These are phyloP conservation scores for Fusarium tupiense DNA, from an alignment of 2,329 filamentous ascomycete species.

Conservation along the genomic window DNA sequence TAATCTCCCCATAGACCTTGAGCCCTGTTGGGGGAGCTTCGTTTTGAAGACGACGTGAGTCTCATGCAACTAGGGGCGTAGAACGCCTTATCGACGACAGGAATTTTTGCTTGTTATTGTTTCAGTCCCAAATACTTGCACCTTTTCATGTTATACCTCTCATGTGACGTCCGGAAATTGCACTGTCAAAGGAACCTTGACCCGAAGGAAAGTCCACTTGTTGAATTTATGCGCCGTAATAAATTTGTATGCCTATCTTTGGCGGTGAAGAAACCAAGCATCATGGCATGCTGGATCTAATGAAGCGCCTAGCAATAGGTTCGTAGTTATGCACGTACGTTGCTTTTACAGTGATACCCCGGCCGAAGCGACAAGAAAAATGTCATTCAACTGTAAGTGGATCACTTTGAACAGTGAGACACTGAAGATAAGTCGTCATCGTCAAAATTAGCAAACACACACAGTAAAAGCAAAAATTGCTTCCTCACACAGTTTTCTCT, in stretches of 20 bases:
- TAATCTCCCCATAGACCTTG: not conserved
- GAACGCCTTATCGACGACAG: not conserved
- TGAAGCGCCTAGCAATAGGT: constrained; percentile 3
- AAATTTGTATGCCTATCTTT: constrained; percentile 21
- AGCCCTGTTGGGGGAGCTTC: not conserved
- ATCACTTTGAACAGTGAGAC: constrained; percentile 11
- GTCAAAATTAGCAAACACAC: not conserved
- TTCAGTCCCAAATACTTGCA: not conserved
- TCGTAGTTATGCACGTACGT: constrained; percentile 29
- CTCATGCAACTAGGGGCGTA: not conserved
- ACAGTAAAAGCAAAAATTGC: not conserved
- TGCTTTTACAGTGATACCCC: constrained; percentile 26
- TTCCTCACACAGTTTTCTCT: constrained; percentile 22
- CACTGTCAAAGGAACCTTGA: not conserved
- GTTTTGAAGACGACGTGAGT: not conserved
- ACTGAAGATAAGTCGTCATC: constrained; percentile 10
- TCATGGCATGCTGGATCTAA: constrained; percentile 6
- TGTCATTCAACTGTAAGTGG: not conserved
- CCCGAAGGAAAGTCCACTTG: not conserved
- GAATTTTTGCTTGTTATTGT: not conserved
- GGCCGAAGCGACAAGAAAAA: not conserved
- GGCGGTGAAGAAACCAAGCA: constrained; percentile 36
- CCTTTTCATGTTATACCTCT: not conserved
- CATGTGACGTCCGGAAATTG: not conserved
- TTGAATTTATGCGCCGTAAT: constrained; percentile 13